These are phyloP conservation scores for Xeromyces bisporus DNA, from an alignment of 495 filamentous ascomycete species.

Conservation along the genomic window DNA sequence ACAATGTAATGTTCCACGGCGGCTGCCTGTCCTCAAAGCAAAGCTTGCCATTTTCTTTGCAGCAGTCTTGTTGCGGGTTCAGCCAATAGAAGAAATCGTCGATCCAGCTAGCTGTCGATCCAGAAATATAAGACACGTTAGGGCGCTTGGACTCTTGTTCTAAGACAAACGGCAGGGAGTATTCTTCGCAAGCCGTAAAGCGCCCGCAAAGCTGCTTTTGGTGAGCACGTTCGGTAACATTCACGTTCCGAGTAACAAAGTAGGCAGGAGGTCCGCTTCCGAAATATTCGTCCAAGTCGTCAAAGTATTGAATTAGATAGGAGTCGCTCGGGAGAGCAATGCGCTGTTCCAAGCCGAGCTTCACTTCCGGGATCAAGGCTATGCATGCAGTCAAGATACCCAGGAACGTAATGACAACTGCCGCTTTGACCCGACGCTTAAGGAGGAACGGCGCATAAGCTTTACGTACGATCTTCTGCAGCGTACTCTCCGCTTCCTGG, in stretches of 20 bases:
- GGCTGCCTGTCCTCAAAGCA: conserved; percentile 67
- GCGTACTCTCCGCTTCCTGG: conserved; percentile 42
- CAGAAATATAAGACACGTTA: conserved; percentile 78
- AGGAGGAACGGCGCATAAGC: conserved; percentile 71
- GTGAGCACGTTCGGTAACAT: conserved; percentile 51
- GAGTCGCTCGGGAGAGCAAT: conserved; percentile 86
- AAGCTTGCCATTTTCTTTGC: conserved; percentile 42
- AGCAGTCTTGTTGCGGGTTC: conserved; percentile 77
- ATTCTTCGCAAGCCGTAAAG: conserved; percentile 69
- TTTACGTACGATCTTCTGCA: conserved; percentile 78
- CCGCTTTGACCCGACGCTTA: conserved; percentile 57
- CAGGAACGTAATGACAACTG: conserved; percentile 61
- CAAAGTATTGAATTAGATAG: conserved; percentile 86
- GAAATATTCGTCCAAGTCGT: conserved; percentile 87
- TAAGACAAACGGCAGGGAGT: conserved; percentile 71
- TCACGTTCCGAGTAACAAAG: conserved; percentile 73
- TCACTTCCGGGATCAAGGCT: conserved; percentile 64
- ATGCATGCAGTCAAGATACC: conserved; percentile 75
- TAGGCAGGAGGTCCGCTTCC: conserved; percentile 87
- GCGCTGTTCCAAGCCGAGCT: conserved; percentile 82
- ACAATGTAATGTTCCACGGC: conserved; percentile 71
- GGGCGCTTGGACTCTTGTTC: conserved; percentile 86
- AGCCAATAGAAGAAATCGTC: conserved; percentile 96
- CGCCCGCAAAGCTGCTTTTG: conserved; percentile 84
- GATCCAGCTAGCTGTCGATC: conserved; percentile 87